Conservation (phyloP, 768 basidiomycete species). For the Nidularia sp. region DNA sequence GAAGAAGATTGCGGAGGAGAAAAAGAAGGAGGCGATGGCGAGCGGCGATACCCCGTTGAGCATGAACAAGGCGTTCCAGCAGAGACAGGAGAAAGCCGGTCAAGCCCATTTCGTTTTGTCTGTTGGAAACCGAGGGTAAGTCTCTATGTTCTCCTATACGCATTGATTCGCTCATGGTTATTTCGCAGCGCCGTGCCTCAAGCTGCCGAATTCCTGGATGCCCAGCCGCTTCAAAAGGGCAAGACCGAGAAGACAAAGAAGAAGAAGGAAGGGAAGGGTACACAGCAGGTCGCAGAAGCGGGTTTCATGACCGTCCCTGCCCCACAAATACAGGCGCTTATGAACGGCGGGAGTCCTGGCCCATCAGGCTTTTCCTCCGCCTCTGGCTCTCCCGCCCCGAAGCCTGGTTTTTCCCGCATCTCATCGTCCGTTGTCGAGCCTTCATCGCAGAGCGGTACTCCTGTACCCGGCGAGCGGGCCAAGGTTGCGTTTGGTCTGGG, state of each 20-base stretch:
- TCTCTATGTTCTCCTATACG: conserved; percentile 5
- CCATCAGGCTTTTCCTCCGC: conserved; percentile 30
- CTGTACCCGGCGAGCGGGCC: conserved; percentile 59
- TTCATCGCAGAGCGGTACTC: conserved; percentile 48
- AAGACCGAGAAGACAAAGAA: conserved; percentile 81
- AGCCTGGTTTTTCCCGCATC: conserved; percentile 76
- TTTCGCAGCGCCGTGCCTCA: conserved; percentile 77
- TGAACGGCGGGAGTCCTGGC: conserved; percentile 44
- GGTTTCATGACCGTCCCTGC: conserved; percentile 77
- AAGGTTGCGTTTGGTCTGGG: conserved; percentile 79
- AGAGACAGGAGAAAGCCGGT: conserved; percentile 89
- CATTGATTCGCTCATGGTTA: conserved; percentile 3
- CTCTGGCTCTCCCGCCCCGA: conserved; percentile 63
- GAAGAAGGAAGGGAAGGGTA: conserved; percentile 68
- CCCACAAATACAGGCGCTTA: conserved; percentile 35
- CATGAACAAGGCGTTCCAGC: conserved; percentile 92
- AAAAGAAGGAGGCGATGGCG: conserved; percentile 89
- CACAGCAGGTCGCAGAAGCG: conserved; percentile 39
- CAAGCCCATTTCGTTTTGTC: conserved; percentile 96
- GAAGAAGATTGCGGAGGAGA: conserved; percentile 97
- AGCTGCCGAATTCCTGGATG: conserved; percentile 73
- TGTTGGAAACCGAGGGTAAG: conserved; percentile 89
- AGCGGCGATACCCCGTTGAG: conserved; percentile 95
- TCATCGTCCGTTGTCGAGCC: conserved; percentile 50
- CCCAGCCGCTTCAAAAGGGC: conserved; percentile 76